These are phyloP conservation scores for Neltuma alba DNA, from an alignment of 306 rosid species.

Conservation along the genomic window DNA sequence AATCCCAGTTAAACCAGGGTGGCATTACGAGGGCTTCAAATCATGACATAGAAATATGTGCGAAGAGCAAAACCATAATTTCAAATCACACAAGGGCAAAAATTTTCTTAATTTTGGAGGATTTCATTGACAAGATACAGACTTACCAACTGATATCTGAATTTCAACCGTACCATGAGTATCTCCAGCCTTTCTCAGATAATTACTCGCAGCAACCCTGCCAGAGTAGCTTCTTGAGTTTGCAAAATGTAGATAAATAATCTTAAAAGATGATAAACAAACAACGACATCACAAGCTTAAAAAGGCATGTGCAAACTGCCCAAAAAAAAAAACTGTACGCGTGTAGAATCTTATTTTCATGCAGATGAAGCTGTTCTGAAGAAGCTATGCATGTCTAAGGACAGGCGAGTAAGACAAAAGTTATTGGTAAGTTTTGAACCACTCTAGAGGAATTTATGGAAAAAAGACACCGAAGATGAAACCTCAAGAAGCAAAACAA, in stretches of 20 bases:
- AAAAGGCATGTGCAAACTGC: background rate
- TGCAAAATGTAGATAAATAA: background rate
- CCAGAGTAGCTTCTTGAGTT: conserved; percentile 28
- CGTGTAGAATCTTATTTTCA: conserved; percentile 8
- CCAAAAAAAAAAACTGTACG: conserved; percentile 5
- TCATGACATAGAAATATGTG: background rate
- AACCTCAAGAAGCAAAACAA: background rate
- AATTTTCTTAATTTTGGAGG: background rate
- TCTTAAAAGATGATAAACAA: background rate
- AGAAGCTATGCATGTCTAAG: background rate
- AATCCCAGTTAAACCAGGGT: background rate
- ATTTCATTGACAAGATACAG: background rate
- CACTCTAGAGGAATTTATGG: background rate
- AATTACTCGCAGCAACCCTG: conserved; percentile 75
- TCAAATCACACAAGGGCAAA: background rate
- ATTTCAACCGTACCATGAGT: conserved; percentile 76
- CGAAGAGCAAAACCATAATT: background rate
- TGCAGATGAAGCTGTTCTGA: background rate
- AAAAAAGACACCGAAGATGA: conserved; percentile 1
- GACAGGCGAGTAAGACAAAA: conserved; percentile 3
- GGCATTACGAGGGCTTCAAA: background rate
- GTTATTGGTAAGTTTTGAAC: background rate
- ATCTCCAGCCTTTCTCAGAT: conserved; percentile 86
- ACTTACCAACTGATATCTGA: conserved; percentile 74
- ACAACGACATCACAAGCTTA: background rate